Conservation (phyloP, 2,329 filamentous ascomycete genomes). For the Cordyceps cicadae region DNA sequence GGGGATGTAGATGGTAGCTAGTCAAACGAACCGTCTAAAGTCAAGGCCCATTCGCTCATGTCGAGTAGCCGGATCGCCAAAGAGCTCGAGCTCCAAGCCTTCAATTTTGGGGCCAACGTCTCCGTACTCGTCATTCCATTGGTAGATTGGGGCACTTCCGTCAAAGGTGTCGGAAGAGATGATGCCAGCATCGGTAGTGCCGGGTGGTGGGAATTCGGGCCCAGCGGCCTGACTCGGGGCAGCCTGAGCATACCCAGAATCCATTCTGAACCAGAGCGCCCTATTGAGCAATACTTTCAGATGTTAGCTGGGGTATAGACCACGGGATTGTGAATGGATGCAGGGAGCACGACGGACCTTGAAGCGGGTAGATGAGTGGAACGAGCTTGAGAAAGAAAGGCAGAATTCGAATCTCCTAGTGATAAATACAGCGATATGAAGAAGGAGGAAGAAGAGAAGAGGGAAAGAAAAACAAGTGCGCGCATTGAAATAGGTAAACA, state of each 20-base stretch:
- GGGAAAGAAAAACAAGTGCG: neutral
- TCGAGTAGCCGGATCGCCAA: constrained; percentile 48
- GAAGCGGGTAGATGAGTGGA: neutral
- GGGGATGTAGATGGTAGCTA: constrained; percentile 14
- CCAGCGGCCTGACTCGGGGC: neutral
- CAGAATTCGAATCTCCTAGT: no score
- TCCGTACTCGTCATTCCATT: constrained; percentile 78
- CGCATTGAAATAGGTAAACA: constrained; percentile 8
- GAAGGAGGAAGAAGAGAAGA: neutral
- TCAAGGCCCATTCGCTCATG: constrained; percentile 46
- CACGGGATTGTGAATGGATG: no score
- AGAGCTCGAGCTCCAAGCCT: constrained; percentile 69
- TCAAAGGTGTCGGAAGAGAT: constrained; percentile 30
- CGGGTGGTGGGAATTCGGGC: neutral
- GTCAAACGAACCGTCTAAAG: constrained; percentile 49
- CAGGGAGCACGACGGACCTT: neutral
- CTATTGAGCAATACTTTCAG: no score
- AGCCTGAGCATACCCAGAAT: neutral
- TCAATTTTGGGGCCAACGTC: constrained; percentile 68
- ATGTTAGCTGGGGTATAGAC: no score
- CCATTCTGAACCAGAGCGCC: neutral
- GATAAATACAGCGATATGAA: neutral
- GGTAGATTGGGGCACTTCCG: constrained; percentile 58
- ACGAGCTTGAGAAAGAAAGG: neutral
- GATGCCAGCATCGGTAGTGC: constrained; percentile 2